Evolutionary conservation across 257 asterid species (phyloP), one percentile per base, ranked within the genome.

Genomic region (Sherardia arvensis): DNA sequence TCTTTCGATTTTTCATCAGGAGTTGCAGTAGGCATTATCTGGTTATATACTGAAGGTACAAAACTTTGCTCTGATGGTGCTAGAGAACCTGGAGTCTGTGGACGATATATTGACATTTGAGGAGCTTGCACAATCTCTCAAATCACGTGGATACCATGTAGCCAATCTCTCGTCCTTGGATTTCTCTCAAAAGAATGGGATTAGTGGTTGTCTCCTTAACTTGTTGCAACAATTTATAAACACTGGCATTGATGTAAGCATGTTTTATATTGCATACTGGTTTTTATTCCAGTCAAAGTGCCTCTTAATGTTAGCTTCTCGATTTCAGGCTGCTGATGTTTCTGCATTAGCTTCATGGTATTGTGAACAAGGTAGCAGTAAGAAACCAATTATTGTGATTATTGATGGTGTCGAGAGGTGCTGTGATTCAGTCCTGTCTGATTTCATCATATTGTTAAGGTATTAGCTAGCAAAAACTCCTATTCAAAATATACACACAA

Each of bases 281-380:
- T 29, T 43, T 5, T 18, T 21, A 4, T 29, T 17, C 22, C 23
- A 22, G 26, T 59, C 26, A 14, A 45, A 58, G 17, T 59, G 62
- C 60, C 49, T 73, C 51, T 25, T 18, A 60, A 65, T 47, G 65
- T 76, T 32, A 72, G 63, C 23, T 54, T 53, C 38, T 69, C 61
- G n/a, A n/a, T 26, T 59, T 71, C 61, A 89, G 98, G 91, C 85
- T 4, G 92, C 96, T 75, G 96, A 93, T 73, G 75, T 93, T 71
- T 90, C 97, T 33, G 71, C 81, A 63, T 70, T 93, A 71, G 96
- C 92, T 20, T 87, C 94, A 34, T 93, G 97, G 99, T 90, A 85
- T 53, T 61, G 76, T 68, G 88, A 83, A 69, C 81, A 81, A 77
- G 92, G 67, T 69, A 78, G 82, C 70, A 48, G 43, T 71, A 85